Conservation (phyloP, 805 yeast genomes). For the Metschnikowia gruessii region DNA sequence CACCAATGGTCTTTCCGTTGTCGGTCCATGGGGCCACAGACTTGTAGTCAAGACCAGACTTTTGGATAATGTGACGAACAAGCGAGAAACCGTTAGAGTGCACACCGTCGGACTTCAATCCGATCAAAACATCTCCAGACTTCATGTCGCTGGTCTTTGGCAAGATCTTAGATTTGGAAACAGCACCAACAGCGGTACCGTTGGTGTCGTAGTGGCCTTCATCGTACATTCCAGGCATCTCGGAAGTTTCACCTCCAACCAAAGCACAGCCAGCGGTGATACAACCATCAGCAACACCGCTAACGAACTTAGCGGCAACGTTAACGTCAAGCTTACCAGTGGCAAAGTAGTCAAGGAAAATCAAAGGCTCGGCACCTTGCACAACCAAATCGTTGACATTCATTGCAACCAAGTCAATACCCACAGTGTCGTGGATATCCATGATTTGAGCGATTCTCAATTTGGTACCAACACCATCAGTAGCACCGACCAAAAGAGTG, state of each 20-base stretch:
- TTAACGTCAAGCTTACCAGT: conserved; percentile 85
- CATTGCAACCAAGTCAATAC: conserved; percentile 98
- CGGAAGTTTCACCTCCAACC: conserved; percentile 98
- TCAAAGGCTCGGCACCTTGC: conserved; percentile 97
- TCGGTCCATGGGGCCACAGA: conserved; percentile 84
- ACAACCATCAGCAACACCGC: conserved; percentile 97
- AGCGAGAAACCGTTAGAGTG: conserved; percentile 97
- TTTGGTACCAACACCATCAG: conserved; percentile 99
- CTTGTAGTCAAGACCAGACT: conserved; percentile 64
- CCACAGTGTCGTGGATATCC: conserved; percentile 93
- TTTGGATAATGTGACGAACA: conserved; percentile 87
- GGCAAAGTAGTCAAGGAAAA: conserved; percentile 95
- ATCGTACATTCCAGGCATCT: conserved; percentile 98
- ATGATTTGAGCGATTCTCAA: conserved; percentile 89
- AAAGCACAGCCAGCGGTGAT: conserved; percentile 93
- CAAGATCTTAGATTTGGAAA: conserved; percentile 64
- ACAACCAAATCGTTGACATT: conserved; percentile 96
- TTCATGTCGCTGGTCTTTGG: conserved; percentile 70
- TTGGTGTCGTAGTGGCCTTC: conserved; percentile 96
- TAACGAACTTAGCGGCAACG: conserved; percentile 83
- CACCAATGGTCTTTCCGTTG: conserved; percentile 67
- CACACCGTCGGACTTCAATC: conserved; percentile 86
- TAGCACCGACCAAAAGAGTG: conserved; percentile 90
- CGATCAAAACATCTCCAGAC: conserved; percentile 79
- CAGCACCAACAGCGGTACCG: conserved; percentile 99